Conservation (phyloP, 345 rosid genomes). For the Kandelia obovata region DNA sequence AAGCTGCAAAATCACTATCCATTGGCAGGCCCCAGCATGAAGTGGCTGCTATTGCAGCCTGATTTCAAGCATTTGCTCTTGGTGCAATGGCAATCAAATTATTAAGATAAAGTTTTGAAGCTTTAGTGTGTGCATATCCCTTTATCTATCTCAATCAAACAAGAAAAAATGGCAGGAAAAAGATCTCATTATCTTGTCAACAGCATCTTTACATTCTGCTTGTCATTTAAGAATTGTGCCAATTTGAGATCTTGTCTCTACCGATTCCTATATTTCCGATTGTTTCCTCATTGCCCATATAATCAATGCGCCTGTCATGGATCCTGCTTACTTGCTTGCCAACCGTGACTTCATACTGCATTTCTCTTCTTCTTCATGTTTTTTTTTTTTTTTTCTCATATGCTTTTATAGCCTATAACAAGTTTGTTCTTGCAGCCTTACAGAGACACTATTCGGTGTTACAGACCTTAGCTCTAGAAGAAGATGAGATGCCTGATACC, state of each 20-base stretch:
- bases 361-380: too few relatives aligned
- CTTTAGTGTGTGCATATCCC: too few relatives aligned
- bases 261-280: neutral
- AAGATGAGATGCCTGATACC: slow-evolving; percentile 66
- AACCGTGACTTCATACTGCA: too few relatives aligned
- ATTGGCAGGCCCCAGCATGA: neutral
- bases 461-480: slow-evolving; percentile 86
- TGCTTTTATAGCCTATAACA: neutral
- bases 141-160: too few relatives aligned
- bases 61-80: neutral
- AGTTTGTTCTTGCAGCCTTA: slow-evolving; percentile 49
- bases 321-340: neutral
- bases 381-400: too few relatives aligned
- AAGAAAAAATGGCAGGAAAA: too few relatives aligned
- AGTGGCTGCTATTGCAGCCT: neutral
- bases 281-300: too few relatives aligned
- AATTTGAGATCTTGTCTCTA: neutral
- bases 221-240: too few relatives aligned
- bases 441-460: slow-evolving; percentile 87
- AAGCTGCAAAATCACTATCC: neutral
- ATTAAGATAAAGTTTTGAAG: too few relatives aligned
- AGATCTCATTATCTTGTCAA: too few relatives aligned
- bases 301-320: neutral
- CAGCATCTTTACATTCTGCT: too few relatives aligned
- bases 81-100: neutral